Base-by-base conservation (phyloP, 768 basidiomycete genomes). In the Rhodotorula diobovata region DNA sequence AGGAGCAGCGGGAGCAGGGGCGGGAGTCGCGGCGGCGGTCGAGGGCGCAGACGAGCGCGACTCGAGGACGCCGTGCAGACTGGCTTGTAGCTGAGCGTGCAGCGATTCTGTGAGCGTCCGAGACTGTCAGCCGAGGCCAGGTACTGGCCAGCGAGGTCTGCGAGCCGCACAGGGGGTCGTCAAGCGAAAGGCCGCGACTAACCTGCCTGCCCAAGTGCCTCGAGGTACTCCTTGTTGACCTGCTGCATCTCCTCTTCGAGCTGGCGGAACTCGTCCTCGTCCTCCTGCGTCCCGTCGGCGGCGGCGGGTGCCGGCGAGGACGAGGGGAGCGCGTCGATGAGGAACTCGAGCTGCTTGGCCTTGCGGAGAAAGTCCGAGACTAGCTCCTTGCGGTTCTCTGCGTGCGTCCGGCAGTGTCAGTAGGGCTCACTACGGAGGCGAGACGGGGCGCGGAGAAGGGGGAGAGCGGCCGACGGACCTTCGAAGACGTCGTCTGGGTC, bases 281-380 rank as follows among this genome's bases (percentile, higher is more conserved):
- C 80, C 0, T 77, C 81, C 76, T 39, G 14, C 25, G 56, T 28
- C 37, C 30, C 12, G 6, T 35, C 34, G 16, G 25, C 23, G 54
- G 34, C 54, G 32, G 54, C 4, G 20, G 34, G 28, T 12, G 54
- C 54, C 7, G 54, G 54, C 21, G 54, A 32, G 9, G 69, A 25
- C 16, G 57, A 23, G 14, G 77, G 75, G 23, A 95, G 80, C 0
- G 87, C 87, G 61, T 89, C 85, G 61, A 95, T 90, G 59, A 94
- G 85, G 76, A 86, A 88, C 76, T 94, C 89, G 53, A 95, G 86
- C 79, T 93, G 90, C 77, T 94, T 94, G 23, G 91, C 90, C 77
- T 94, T 93, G 50, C 87, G 84, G 51, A 93, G 85, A 51, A 95
- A 83, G 77, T 94, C 92, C 25, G 85, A 82, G 10, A 92, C 90